Conservation (phyloP, 2,329 filamentous ascomycete genomes). For the Aspergillus tamarii region DNA sequence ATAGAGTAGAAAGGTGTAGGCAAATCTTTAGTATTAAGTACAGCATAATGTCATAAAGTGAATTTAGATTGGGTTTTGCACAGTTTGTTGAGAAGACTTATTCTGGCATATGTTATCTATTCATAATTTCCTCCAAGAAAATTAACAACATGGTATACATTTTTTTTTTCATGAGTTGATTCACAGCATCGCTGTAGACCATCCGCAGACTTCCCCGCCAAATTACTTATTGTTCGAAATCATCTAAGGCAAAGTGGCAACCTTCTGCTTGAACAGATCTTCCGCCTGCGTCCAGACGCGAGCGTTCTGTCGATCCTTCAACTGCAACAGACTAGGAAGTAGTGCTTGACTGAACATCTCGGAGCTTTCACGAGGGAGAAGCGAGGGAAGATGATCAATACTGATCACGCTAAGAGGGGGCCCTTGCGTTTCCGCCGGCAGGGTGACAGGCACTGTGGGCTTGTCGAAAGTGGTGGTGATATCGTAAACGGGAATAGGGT, state of each 20-base stretch:
- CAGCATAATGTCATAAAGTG: too few relatives aligned
- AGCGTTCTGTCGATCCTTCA: constrained; percentile 73
- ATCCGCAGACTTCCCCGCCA: not conserved
- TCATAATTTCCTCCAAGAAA: not conserved
- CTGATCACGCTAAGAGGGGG: constrained; percentile 77
- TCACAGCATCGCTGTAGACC: not conserved
- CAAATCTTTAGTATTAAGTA: too few relatives aligned
- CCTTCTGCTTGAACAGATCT: constrained; percentile 82
- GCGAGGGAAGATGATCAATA: constrained; percentile 81
- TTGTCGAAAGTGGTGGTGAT: constrained; percentile 84
- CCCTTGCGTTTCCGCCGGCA: constrained; percentile 52
- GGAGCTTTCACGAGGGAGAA: constrained; percentile 83
- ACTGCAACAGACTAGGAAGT: constrained; percentile 73
- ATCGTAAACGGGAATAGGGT: constrained; percentile 72
- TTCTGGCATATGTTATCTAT: not conserved
- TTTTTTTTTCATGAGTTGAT: not conserved
- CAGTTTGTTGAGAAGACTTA: not conserved
- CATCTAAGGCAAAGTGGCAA: constrained; percentile 63
- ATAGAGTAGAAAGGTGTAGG: too few relatives aligned
- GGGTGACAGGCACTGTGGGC: constrained; percentile 76
- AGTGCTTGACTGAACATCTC: constrained; percentile 82
- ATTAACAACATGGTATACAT: constrained; percentile 3
- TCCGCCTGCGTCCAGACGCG: constrained; percentile 83
- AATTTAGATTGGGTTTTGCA: not conserved
- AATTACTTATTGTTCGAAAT: not conserved